A percentile compares a stretch with the other conserved stretches of the same genome.
phyloP scores from a whole-genome alignment of 257 asterid genomes.

The Mentha longifolia region DNA sequence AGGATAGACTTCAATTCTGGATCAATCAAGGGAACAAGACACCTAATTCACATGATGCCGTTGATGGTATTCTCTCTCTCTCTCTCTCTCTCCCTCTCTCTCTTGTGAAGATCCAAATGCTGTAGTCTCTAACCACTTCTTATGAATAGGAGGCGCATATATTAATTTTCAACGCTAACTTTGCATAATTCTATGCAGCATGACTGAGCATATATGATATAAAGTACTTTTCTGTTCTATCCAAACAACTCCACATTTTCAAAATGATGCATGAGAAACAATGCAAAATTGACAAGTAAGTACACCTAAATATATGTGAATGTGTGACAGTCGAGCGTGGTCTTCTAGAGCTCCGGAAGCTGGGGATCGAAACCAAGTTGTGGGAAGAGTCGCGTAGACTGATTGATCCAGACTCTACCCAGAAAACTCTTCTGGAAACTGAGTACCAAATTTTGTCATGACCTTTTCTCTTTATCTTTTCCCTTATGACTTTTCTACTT shows the following conservation, averaged over 20 bases:
- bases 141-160: too few species aligned
- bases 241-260: not conserved
- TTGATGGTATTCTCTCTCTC: slow-evolving; percentile 63
- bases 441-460: slow-evolving; percentile 44
- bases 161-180: too few species aligned
- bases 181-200: too few species aligned
- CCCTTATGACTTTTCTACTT: not conserved
- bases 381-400: slow-evolving; percentile 79
- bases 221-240: not conserved
- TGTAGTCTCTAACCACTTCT: not conserved
- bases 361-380: slow-evolving; percentile 77
- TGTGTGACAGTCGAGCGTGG: slow-evolving; percentile 76
- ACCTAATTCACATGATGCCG: slow-evolving; percentile 79
- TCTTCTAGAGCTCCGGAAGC: slow-evolving; percentile 71
- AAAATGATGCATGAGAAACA: not conserved
- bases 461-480: not conserved
- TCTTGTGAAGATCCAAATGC: not conserved
- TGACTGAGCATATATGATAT: not conserved
- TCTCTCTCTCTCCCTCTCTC: too few species aligned
- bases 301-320: not conserved
- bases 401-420: slow-evolving; percentile 59
- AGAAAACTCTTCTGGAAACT: slow-evolving; percentile 57
- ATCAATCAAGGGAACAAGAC: slow-evolving; percentile 56
- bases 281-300: too few species aligned
- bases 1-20: slow-evolving; percentile 78